phyloP scores from a whole-genome alignment of 176 grass and related monocot genomes.

The Zizania latifolia region DNA sequence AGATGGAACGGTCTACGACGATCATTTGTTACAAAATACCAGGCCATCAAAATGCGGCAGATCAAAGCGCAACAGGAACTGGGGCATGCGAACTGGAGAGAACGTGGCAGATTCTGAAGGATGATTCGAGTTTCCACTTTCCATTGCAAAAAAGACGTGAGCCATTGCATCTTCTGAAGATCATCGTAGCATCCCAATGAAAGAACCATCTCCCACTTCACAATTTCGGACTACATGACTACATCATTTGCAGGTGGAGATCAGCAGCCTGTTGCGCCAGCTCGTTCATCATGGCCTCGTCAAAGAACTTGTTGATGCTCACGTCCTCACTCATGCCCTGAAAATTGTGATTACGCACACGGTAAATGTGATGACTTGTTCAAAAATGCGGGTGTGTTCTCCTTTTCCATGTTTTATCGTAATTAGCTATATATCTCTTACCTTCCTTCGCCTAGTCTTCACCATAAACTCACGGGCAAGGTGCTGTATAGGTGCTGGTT shows the following conservation, averaged over 20 bases:
- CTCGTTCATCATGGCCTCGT: slow-evolving; percentile 95
- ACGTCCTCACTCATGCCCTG: slow-evolving; percentile 99
- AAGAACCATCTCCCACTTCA: background rate
- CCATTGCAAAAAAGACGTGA: background rate
- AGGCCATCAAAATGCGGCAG: background rate
- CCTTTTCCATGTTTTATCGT: background rate
- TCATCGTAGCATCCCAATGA: background rate
- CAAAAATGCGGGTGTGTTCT: background rate
- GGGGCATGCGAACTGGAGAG: background rate
- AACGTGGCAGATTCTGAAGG: background rate
- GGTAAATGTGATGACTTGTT: slow-evolving; percentile 2
- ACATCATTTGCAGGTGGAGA: slow-evolving; percentile 85
- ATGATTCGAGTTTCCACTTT: background rate
- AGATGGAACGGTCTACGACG: background rate
- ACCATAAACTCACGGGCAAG: slow-evolving; percentile 99
- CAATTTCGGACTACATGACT: slow-evolving; percentile 39
- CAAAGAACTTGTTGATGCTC: slow-evolving; percentile 95
- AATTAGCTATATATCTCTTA: slow-evolving; percentile 16
- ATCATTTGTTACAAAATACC: background rate
- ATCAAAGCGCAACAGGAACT: background rate
- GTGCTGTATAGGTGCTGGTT: slow-evolving; percentile 90
- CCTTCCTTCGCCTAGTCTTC: slow-evolving; percentile 84
- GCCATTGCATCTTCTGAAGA: background rate
- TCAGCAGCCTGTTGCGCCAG: slow-evolving; percentile 93
- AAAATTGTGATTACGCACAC: slow-evolving; percentile 7